phyloP scores from a whole-genome alignment of 257 asterid species.

The Marsdenia floribunda region DNA sequence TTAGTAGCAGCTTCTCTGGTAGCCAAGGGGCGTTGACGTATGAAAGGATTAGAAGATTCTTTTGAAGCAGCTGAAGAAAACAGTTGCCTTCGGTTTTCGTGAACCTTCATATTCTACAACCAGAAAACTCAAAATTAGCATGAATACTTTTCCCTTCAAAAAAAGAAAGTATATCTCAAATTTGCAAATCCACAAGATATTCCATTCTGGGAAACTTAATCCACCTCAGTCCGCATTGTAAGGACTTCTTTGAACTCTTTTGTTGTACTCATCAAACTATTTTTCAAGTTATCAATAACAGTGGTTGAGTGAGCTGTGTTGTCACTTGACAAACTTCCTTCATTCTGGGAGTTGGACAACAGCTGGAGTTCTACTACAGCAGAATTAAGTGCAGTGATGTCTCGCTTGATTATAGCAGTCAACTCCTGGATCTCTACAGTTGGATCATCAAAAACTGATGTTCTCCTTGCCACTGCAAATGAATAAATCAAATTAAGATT shows the following conservation, averaged over 20 bases:
- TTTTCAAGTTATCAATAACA: slow-evolving; percentile 91
- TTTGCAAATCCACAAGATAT: slow-evolving; percentile 8
- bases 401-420: slow-evolving; percentile 90
- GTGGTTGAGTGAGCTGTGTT: slow-evolving; percentile 82
- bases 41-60: slow-evolving; percentile 72
- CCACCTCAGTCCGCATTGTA: slow-evolving; percentile 92
- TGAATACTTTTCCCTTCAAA: background rate
- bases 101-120: slow-evolving; percentile 76
- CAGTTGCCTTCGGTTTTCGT: slow-evolving; percentile 75
- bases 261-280: slow-evolving; percentile 80
- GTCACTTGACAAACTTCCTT: slow-evolving; percentile 51
- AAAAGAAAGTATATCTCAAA: background rate
- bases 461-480: slow-evolving; percentile 82
- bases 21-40: slow-evolving; percentile 87
- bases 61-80: slow-evolving; percentile 63
- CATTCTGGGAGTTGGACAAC: slow-evolving; percentile 58
- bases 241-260: slow-evolving; percentile 94
- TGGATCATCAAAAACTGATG: slow-evolving; percentile 91
- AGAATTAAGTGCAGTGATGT: slow-evolving; percentile 82
- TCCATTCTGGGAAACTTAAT: slow-evolving; percentile 11
- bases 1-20: slow-evolving; percentile 49
- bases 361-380: slow-evolving; percentile 90
- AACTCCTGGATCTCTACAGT: slow-evolving; percentile 89
- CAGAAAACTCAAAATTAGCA: slow-evolving; percentile 16
- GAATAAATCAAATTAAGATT: slow-evolving; percentile 11